Conservation (phyloP, 257 asterid genomes). For the Linderniella brevidens region DNA sequence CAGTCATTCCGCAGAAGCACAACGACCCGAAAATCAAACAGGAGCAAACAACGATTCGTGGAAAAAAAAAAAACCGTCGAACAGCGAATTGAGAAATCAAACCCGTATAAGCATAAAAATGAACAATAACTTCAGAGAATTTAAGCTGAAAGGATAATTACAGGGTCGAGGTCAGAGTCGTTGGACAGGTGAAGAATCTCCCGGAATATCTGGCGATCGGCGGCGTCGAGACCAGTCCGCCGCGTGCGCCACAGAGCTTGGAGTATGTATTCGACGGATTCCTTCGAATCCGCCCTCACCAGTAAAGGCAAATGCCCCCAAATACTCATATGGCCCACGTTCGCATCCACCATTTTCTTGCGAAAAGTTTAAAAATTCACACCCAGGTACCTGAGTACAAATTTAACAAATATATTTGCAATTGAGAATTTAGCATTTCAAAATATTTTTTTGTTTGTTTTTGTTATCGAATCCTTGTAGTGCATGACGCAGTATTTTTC, state of each 20-base stretch:
- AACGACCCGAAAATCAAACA: too few species aligned
- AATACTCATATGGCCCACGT: slow-evolving; percentile 16
- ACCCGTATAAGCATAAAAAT: not conserved
- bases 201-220: slow-evolving; percentile 51
- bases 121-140: not conserved
- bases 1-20: too few species aligned
- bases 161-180: slow-evolving; percentile 63
- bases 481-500: too few species aligned
- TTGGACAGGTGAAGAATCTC: slow-evolving; percentile 51
- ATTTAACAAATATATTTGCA: too few species aligned
- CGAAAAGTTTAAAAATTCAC: too few species aligned
- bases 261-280: slow-evolving; percentile 61
- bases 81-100: not conserved
- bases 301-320: slow-evolving; percentile 64
- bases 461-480: too few species aligned
- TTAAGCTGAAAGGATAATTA: slow-evolving; percentile 12
- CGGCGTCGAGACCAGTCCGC: slow-evolving; percentile 61
- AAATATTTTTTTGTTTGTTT: too few species aligned
- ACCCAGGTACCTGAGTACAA: too few species aligned
- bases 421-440: too few species aligned
- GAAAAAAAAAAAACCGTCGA: not conserved
- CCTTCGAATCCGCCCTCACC: slow-evolving; percentile 61
- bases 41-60: too few species aligned
- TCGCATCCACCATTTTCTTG: slow-evolving; percentile 21
- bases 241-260: slow-evolving; percentile 84